Conservation (phyloP, 1,139 yeast species). For the Meyerozyma carpophila region DNA sequence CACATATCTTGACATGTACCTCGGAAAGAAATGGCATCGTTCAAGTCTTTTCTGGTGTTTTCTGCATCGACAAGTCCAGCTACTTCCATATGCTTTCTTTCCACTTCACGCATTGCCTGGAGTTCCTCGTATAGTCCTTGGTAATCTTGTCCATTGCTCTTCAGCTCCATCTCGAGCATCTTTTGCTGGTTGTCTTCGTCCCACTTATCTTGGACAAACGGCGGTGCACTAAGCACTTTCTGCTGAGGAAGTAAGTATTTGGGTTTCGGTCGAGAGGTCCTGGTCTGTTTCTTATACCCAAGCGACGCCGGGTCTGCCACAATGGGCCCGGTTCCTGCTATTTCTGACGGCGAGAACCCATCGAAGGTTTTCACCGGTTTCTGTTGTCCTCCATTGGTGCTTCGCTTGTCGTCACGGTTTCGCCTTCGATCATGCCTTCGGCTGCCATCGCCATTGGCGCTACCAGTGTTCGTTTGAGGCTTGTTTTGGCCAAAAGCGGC, state of each 20-base stretch:
- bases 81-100: constrained; percentile 74
- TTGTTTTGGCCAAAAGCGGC: not conserved
- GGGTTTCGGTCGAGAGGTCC: constrained; percentile 24
- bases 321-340: not conserved
- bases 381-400: not conserved
- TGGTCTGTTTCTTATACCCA: not conserved
- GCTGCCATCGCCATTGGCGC: not conserved
- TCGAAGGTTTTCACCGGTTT: not conserved
- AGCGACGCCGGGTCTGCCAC: not conserved
- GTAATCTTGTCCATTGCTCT: constrained; percentile 28
- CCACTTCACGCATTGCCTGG: constrained; percentile 70
- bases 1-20: constrained; percentile 96
- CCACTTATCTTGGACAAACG: constrained; percentile 34
- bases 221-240: constrained; percentile 30
- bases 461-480: not conserved
- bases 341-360: not conserved
- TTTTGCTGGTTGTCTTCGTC: constrained; percentile 36
- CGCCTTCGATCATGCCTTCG: not conserved
- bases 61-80: constrained; percentile 86
- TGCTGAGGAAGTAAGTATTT: constrained; percentile 34
- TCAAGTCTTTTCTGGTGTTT: constrained; percentile 71
- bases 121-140: constrained; percentile 48
- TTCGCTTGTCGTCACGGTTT: not conserved
- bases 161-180: constrained; percentile 32
- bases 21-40: constrained; percentile 79